A percentile compares a stretch with the other conserved stretches of the same genome.
Evolutionary conservation across 1,139 yeast genomes (phyloP).

Genomic region (Geotrichum bryndzae): DNA sequence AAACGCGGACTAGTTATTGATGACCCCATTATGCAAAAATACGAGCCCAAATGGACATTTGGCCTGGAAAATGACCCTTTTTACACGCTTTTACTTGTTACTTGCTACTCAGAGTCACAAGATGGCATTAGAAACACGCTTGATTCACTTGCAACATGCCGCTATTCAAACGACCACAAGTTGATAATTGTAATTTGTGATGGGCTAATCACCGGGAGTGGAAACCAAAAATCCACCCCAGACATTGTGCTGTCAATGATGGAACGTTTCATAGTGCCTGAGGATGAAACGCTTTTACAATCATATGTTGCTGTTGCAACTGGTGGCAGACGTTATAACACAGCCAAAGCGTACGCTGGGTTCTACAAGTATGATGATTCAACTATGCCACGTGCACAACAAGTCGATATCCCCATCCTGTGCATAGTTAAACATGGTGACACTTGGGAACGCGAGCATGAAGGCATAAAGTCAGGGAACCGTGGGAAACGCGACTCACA

Average conservation of each 20-base stretch:
- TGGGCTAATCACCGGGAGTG: constrained; percentile 32
- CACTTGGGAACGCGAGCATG: constrained; percentile 39
- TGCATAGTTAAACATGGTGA: constrained; percentile 33
- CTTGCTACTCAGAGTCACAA: constrained; percentile 34
- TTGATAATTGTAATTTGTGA: constrained; percentile 33
- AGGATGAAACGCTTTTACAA: constrained; percentile 25
- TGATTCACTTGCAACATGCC: constrained; percentile 30
- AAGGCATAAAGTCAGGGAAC: constrained; percentile 33
- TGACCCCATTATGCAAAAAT: background rate
- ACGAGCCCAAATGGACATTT: background rate
- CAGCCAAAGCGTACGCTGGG: constrained; percentile 34
- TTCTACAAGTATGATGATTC: constrained; percentile 31
- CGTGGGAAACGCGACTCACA: constrained; percentile 39
- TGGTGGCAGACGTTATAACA: constrained; percentile 30
- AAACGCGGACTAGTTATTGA: background rate
- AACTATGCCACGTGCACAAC: constrained; percentile 43
- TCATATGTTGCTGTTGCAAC: constrained; percentile 33
- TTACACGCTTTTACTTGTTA: constrained; percentile 43
- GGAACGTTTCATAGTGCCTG: constrained; percentile 45
- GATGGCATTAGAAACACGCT: constrained; percentile 30
- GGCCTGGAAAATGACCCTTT: constrained; percentile 24
- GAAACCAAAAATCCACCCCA: constrained; percentile 29
- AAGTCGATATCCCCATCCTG: constrained; percentile 49
- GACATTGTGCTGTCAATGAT: constrained; percentile 44
- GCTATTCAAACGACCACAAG: constrained; percentile 31